Evolutionary conservation across 2,329 filamentous ascomycete genomes (phyloP), one percentile per base, ranked within the genome.

Genomic region (Cytospora schulzeri): DNA sequence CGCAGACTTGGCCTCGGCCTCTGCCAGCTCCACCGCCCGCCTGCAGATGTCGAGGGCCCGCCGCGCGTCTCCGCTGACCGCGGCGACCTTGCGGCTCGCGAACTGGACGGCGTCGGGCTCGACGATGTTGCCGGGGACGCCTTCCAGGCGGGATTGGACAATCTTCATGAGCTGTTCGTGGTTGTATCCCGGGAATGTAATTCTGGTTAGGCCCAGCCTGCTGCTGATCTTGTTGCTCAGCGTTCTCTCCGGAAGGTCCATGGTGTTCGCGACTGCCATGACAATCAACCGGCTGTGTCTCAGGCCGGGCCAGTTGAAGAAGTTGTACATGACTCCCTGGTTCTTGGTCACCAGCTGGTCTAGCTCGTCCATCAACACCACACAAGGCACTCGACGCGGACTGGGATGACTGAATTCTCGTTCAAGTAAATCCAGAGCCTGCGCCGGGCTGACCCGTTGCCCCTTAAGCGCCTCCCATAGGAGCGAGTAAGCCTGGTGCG

Each of bases 311-410:
- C 95, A 99, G 74, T 99, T 99, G 85, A 99, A 99, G 77, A 99
- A 99, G 77, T 99, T 99, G 80, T 99, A 99, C 95, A 99, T 99
- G 78, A 99, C 95, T n/a, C 92, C 94, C 76, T 99, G 96, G 72
- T 97, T 98, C 73, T 94, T 95, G 15, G 95, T 99, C 6, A 99
- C 96, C 9, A 99, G 85, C 77, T 99, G 95, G 75, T 99, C 95
- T 56, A 99, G 84, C 77, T 99, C 95, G 73, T 99, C 95, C 95
- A 99, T 99, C 58, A 99, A 80, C 2, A 99, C 95, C 17, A 99
- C 95, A 73, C 94, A 98, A 1, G 96, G 95, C 7, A 96, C 92
- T 66, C 95, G 86, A 58, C 95, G 87, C 28, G 95, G 95, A 65
- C 90, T 96, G 0, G 96, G 95, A 65, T 93, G 89, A 64, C 88